A percentile compares a stretch with the other conserved stretches of the same genome.
phyloP scores from a whole-genome alignment of 805 yeast species.

The Candida fluviatilis region DNA sequence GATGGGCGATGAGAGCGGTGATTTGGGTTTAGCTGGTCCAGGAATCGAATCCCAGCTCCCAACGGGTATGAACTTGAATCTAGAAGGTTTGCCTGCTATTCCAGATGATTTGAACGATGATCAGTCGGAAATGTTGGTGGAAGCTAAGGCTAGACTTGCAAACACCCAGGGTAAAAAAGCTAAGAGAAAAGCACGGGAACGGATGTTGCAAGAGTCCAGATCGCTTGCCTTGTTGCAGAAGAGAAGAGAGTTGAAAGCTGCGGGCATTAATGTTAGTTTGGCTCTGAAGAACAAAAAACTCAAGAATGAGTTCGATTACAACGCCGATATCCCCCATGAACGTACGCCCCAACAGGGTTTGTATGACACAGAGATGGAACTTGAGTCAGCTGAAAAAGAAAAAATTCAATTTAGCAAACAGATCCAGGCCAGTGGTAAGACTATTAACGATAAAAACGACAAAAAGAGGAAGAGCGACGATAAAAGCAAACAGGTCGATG shows the following conservation, averaged over 20 bases:
- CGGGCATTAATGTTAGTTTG: constrained; percentile 59
- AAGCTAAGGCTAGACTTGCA: constrained; percentile 86
- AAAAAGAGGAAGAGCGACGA: constrained; percentile 19
- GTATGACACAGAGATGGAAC: constrained; percentile 66
- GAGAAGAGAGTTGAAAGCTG: constrained; percentile 75
- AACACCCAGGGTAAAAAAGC: constrained; percentile 95
- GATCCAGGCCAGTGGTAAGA: constrained; percentile 44
- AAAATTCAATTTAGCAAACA: constrained; percentile 38
- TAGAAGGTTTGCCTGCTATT: constrained; percentile 75
- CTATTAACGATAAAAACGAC: constrained; percentile 29
- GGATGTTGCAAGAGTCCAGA: constrained; percentile 74
- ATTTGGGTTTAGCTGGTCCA: constrained; percentile 44
- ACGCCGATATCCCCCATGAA: constrained; percentile 79
- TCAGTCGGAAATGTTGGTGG: constrained; percentile 89
- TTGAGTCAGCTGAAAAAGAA: constrained; percentile 31
- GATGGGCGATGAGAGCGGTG: constrained; percentile 12
- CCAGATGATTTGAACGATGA: constrained; percentile 89
- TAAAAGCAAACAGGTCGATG: no score
- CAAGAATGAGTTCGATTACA: constrained; percentile 70
- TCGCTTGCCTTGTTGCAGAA: constrained; percentile 74
- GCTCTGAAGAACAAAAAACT: constrained; percentile 50
- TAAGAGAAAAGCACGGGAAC: constrained; percentile 80
- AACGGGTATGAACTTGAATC: constrained; percentile 50
- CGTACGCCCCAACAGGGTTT: constrained; percentile 62
- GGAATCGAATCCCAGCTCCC: constrained; percentile 51